Conservation (phyloP, 345 rosid genomes). For the Hibiscus tridactylites region DNA sequence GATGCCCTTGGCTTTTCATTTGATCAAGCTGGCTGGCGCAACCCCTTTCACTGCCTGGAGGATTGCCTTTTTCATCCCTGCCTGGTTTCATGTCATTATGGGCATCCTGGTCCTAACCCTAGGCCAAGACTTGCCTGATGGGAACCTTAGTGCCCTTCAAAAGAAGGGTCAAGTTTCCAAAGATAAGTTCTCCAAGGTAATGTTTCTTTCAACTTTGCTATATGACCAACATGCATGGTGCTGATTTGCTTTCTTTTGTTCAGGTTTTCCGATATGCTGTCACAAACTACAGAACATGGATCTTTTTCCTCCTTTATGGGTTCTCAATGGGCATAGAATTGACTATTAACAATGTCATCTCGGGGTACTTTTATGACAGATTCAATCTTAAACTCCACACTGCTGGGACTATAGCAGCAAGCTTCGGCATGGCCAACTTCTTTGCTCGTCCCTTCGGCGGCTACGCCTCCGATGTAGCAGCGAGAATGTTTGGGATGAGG, state of each 20-base stretch:
- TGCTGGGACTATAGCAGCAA: slow-evolving; percentile 70
- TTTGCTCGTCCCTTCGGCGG: slow-evolving; percentile 82
- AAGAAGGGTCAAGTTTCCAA: slow-evolving; percentile 65
- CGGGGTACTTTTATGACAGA: slow-evolving; percentile 76
- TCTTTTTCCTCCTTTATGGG: slow-evolving; percentile 77
- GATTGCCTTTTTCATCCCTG: slow-evolving; percentile 72
- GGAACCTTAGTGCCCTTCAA: slow-evolving; percentile 57
- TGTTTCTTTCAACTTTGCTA: not conserved
- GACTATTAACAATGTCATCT: slow-evolving; percentile 67
- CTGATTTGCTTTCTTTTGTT: not conserved
- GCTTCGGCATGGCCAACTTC: slow-evolving; percentile 77
- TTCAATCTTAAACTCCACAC: slow-evolving; percentile 64
- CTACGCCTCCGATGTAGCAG: slow-evolving; percentile 53
- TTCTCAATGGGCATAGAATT: slow-evolving; percentile 88
- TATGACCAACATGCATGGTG: not conserved
- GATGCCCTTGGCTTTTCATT: slow-evolving; percentile 66
- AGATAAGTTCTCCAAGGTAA: slow-evolving; percentile 75
- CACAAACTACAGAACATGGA: slow-evolving; percentile 86
- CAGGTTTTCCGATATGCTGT: slow-evolving; percentile 75
- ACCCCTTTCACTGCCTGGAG: slow-evolving; percentile 92
- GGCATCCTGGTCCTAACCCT: slow-evolving; percentile 64
- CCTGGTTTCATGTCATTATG: slow-evolving; percentile 50
- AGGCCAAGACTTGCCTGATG: slow-evolving; percentile 91
- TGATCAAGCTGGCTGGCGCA: slow-evolving; percentile 42
- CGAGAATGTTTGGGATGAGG: slow-evolving; percentile 59